Conservation (phyloP, 176 grass and related monocot species). For the Leersia perrieri region DNA sequence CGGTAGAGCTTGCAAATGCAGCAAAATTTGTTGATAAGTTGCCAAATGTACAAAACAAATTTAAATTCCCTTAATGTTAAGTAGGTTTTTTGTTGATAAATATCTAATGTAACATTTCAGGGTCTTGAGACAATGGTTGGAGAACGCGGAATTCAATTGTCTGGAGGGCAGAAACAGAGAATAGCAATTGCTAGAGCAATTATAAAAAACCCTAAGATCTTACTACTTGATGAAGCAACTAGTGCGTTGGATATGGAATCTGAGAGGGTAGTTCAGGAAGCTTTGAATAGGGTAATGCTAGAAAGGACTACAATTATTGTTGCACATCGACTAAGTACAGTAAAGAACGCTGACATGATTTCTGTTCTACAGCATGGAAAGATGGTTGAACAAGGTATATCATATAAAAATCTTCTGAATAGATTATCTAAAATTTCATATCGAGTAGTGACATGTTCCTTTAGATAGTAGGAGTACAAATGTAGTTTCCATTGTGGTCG, state of each 20-base stretch:
- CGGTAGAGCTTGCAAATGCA: constrained; percentile 76
- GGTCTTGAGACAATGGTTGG: constrained; percentile 84
- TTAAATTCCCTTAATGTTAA: neutral
- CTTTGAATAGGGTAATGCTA: constrained; percentile 74
- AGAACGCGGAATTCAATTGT: constrained; percentile 79
- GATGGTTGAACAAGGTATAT: constrained; percentile 87
- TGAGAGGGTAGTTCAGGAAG: constrained; percentile 79
- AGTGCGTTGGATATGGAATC: constrained; percentile 86
- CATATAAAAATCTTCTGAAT: neutral
- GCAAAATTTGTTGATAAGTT: constrained; percentile 77
- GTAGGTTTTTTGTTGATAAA: constrained; percentile 15
- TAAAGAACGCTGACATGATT: constrained; percentile 76
- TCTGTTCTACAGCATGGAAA: constrained; percentile 79
- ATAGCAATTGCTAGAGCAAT: constrained; percentile 95
- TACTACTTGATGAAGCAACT: constrained; percentile 92
- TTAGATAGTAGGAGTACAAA: neutral
- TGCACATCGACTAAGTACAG: constrained; percentile 83
- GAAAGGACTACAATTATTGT: constrained; percentile 84
- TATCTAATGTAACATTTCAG: constrained; percentile 36
- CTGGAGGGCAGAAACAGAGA: constrained; percentile 89
- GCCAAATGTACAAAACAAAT: constrained; percentile 63
- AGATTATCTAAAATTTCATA: neutral
- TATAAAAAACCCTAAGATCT: constrained; percentile 75
- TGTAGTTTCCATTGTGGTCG: neutral
- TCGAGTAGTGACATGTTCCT: neutral